A percentile compares a stretch with the other conserved stretches of the same genome.
Evolutionary conservation across 1,139 yeast species (phyloP).

Genomic region (Suhomyces yuchorum): DNA sequence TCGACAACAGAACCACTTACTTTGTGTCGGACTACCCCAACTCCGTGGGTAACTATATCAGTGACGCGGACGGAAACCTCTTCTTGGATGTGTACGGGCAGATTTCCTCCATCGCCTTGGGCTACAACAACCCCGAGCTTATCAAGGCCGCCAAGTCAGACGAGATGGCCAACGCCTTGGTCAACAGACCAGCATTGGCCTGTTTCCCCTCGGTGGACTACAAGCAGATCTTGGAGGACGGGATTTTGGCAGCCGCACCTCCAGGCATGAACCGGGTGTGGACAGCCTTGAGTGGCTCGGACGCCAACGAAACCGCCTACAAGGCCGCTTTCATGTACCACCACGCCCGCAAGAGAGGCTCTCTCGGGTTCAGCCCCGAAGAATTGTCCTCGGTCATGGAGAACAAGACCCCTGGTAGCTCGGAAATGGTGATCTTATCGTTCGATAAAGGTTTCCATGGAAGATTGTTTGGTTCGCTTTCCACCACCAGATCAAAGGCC

Average conservation of each 20-base stretch:
- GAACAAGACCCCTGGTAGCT: conserved; percentile 67
- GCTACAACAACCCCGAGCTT: conserved; percentile 75
- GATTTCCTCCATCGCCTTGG: conserved; percentile 73
- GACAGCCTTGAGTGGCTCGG: conserved; percentile 74
- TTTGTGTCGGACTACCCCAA: conserved; percentile 67
- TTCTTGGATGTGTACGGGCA: conserved; percentile 70
- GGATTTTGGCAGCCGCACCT: conserved; percentile 69
- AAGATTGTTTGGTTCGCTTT: conserved; percentile 70
- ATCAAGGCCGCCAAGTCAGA: conserved; percentile 61
- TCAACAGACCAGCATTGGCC: conserved; percentile 75
- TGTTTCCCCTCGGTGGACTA: conserved; percentile 68
- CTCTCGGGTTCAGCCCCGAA: conserved; percentile 52
- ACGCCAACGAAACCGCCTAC: conserved; percentile 76
- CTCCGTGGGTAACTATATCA: conserved; percentile 69
- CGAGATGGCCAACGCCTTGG: conserved; percentile 66
- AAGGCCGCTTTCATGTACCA: conserved; percentile 80
- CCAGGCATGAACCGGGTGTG: conserved; percentile 65
- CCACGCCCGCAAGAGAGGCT: conserved; percentile 60
- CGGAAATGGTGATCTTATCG: conserved; percentile 66
- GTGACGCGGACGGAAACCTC: conserved; percentile 70
- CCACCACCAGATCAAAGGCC: conserved; percentile 74
- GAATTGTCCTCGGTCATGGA: conserved; percentile 66
- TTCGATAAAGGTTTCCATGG: conserved; percentile 78
- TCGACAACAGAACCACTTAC: conserved; percentile 69
- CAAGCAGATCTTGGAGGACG: conserved; percentile 50